Base-by-base conservation (phyloP, 805 yeast species). In the Ogataea populi-albae region DNA sequence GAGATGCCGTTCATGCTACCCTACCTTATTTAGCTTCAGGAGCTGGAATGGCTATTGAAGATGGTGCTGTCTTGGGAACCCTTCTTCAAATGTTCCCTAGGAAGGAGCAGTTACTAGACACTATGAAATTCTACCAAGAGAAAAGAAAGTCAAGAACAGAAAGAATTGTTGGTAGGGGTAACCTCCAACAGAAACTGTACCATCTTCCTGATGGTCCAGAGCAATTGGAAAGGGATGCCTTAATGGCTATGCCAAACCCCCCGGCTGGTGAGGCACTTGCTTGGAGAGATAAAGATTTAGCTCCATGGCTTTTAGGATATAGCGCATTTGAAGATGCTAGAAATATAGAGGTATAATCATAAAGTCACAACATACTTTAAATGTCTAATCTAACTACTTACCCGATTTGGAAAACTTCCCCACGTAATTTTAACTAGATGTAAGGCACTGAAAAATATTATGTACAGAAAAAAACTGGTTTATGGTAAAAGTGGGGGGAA, bases 1-100 rank as follows among this genome's bases (percentile, higher is more conserved):
- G 64, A 3, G 64, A 59, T 36, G 53, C 62, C n/a, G 55, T 53
- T 14, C 64, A 59, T 39, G 62, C 64, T 17, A 59, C 62, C 5
- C 40, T 59, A 23, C 64, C 64, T 8, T 59, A 59, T 39, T 45
- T 59, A 14, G 60, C 64, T 6, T 43, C 52, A 6, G 62, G 64
- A n/a, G 64, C 64, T 6, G 55, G 61, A 6, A 58, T 57, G 50
- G 62, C 64, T 4, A 42, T 59, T 24, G 64, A 59, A 40, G 64
- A 59, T 42, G 62, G 62, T 12, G 64, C 60, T 1, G 59, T 51
- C 6, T 35, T 59, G 20, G 50, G 57, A 10, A 52, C 46, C 9
- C 32, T 52, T 23, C 40, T 59, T 12, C 33, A 38, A 6, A 38
- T 40, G 17, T 40, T 47, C 22, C 47, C 49, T 14, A 17, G 36